phyloP scores from a whole-genome alignment of 164 flowering plant species.

The Brasenia schreberi region DNA sequence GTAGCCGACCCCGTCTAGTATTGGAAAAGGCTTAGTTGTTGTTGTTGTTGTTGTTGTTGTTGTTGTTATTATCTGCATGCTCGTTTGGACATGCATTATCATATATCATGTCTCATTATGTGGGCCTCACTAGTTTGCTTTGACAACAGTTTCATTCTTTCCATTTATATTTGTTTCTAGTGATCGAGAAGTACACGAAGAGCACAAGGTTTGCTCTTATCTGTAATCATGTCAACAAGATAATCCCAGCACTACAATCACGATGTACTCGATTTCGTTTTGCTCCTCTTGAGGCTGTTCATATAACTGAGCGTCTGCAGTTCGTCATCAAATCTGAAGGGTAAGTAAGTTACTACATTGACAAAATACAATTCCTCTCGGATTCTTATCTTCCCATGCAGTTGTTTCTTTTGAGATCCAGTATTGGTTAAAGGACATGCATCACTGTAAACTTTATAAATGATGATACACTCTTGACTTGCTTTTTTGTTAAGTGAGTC shows the following conservation, averaged over 20 bases:
- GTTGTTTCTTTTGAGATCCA: no score
- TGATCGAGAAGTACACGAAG: slow-evolving; percentile 95
- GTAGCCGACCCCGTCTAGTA: no score
- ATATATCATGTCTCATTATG: not conserved
- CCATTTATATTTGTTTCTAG: slow-evolving; percentile 23
- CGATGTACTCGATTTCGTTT: slow-evolving; percentile 96
- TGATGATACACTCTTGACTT: no score
- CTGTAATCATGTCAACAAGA: slow-evolving; percentile 94
- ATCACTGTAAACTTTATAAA: no score
- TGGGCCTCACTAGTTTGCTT: not conserved
- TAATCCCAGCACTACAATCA: slow-evolving; percentile 92
- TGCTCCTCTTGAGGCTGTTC: slow-evolving; percentile 79
- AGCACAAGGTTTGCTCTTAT: slow-evolving; percentile 87
- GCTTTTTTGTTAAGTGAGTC: not conserved
- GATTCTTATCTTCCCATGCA: no score
- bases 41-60: no score
- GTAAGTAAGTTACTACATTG: slow-evolving; percentile 20
- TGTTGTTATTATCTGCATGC: no score
- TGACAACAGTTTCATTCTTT: not conserved
- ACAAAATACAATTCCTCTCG: no score
- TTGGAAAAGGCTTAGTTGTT: no score
- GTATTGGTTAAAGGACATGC: no score
- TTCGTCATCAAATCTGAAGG: slow-evolving; percentile 70
- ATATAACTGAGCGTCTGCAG: slow-evolving; percentile 73
- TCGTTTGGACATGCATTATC: no score